Percentiles rank a stretch among this genome's conserved stretches.
phyloP scores from a whole-genome alignment of 2,329 filamentous ascomycete genomes.

The Claviceps spartinae region DNA sequence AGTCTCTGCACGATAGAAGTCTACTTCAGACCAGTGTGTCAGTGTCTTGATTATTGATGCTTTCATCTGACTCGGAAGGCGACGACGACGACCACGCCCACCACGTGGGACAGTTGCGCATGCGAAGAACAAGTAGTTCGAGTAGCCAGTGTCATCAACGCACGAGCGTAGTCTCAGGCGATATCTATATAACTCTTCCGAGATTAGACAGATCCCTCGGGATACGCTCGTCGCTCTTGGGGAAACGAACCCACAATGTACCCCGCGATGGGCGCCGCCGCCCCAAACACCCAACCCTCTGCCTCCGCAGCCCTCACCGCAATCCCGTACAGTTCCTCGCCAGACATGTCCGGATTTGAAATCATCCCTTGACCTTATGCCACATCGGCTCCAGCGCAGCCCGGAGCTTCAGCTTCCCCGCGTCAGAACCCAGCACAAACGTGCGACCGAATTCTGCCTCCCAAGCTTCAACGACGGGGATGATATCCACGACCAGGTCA shows the following conservation, averaged over 20 bases:
- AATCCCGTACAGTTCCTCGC: constrained; percentile 31
- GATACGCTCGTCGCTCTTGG: constrained; percentile 28
- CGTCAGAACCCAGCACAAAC: constrained; percentile 34
- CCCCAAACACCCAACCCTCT: constrained; percentile 29
- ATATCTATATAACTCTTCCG: constrained; percentile 30
- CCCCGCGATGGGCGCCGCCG: constrained; percentile 25
- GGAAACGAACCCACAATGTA: constrained; percentile 37
- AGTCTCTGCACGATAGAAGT: constrained; percentile 37
- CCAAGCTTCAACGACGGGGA: constrained; percentile 38
- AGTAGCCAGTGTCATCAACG: constrained; percentile 23
- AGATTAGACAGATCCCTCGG: constrained; percentile 23
- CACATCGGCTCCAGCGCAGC: constrained; percentile 33
- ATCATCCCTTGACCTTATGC: constrained; percentile 26
- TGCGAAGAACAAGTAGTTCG: constrained; percentile 4
- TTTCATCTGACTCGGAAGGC: constrained; percentile 45
- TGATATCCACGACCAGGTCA: constrained; percentile 14
- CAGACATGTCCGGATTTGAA: constrained; percentile 30
- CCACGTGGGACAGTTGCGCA: constrained; percentile 1
- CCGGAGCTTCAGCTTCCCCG: constrained; percentile 27
- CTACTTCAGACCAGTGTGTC: constrained; percentile 38
- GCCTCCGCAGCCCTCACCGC: constrained; percentile 22
- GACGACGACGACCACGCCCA: constrained; percentile 16
- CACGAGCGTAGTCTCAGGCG: constrained; percentile 25
- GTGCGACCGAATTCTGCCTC: constrained; percentile 41
- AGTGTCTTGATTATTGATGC: constrained; percentile 21